Conservation (phyloP, 129 eudicot species). For the Flaveria bidentis region DNA sequence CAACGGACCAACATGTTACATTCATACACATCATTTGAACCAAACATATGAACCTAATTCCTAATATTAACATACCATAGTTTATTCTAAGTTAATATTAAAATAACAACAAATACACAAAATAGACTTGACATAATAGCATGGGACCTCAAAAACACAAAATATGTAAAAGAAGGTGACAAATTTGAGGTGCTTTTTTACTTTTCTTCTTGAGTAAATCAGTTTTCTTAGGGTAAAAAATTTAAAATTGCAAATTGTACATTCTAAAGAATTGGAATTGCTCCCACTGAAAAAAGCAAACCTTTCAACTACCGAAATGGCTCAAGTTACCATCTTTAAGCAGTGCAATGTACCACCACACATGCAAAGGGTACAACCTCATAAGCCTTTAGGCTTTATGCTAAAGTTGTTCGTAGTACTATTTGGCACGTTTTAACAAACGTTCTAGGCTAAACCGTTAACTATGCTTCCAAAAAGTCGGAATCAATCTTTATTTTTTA, state of each 20-base stretch:
- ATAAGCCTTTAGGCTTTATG: background rate
- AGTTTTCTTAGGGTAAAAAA: background rate
- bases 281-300: background rate
- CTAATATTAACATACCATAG: too few relatives aligned
- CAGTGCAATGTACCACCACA: conserved; percentile 2
- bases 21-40: too few relatives aligned
- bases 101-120: too few relatives aligned
- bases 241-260: background rate
- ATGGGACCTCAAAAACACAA: background rate
- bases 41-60: too few relatives aligned
- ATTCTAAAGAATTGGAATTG: background rate
- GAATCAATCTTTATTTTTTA: too few relatives aligned
- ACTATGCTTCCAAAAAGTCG: too few relatives aligned
- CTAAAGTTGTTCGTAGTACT: too few relatives aligned
- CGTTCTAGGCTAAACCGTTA: too few relatives aligned
- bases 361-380: conserved; percentile 27
- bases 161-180: background rate
- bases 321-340: background rate
- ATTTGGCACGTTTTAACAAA: too few relatives aligned
- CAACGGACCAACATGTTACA: too few relatives aligned
- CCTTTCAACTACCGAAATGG: conserved; percentile 15
- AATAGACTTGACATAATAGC: too few relatives aligned
- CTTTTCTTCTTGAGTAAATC: background rate
- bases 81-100: too few relatives aligned
- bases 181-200: background rate